phyloP scores from a whole-genome alignment of 441 rosid species.

The Euphorbia celastroides region DNA sequence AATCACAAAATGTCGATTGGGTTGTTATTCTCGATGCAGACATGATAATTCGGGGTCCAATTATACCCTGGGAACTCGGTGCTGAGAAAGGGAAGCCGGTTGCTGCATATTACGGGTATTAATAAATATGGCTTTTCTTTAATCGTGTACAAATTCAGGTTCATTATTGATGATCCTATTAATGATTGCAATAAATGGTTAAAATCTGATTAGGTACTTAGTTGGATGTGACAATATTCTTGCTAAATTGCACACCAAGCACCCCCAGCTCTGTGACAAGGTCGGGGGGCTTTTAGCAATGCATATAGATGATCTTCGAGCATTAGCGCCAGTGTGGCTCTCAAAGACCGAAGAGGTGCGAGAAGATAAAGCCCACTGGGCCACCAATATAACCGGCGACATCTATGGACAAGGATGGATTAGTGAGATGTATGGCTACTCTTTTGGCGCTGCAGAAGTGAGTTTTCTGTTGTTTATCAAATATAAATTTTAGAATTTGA shows the following conservation, averaged over 20 bases:
- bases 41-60: constrained; percentile 91
- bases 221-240: constrained; percentile 90
- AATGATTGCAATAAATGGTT: constrained; percentile 1
- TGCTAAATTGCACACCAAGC: constrained; percentile 74
- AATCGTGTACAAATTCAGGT: background rate
- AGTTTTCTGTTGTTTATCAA: constrained; percentile 19
- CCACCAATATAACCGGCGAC: constrained; percentile 92
- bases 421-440: constrained; percentile 99
- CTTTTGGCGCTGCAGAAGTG: constrained; percentile 99
- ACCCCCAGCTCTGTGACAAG: constrained; percentile 88
- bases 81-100: constrained; percentile 84
- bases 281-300: constrained; percentile 98
- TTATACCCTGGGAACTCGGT: constrained; percentile 96
- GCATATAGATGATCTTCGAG: constrained; percentile 93
- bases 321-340: constrained; percentile 92
- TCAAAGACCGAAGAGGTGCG: constrained; percentile 98
- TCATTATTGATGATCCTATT: background rate
- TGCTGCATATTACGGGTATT: constrained; percentile 88
- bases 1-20: constrained; percentile 87
- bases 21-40: constrained; percentile 98
- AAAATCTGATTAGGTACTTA: constrained; percentile 55
- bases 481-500: background rate
- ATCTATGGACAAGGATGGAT: constrained; percentile 95
- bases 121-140: constrained; percentile 4
- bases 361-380: constrained; percentile 88